Conservation (phyloP, 2,329 filamentous ascomycete species). For the Pseudogymnoascus sp. region DNA sequence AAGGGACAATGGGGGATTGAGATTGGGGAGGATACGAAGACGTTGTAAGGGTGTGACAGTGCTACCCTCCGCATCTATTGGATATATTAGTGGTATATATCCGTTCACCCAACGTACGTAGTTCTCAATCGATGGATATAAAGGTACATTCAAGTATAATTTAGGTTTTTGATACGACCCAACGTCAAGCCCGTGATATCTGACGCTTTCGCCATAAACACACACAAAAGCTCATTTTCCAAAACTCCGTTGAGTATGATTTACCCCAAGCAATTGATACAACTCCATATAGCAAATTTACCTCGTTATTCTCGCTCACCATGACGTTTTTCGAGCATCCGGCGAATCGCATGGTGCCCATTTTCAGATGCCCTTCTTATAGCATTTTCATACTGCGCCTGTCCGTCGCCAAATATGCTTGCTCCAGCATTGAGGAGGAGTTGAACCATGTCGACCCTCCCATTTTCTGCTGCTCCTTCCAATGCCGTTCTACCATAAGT, state of each 20-base stretch:
- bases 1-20: constrained; percentile 35
- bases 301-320: neutral
- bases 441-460: constrained; percentile 27
- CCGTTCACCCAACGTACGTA: neutral
- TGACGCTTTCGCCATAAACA: neutral
- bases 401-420: neutral
- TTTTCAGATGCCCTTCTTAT: neutral
- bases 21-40: constrained; percentile 37
- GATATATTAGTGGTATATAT: neutral
- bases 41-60: neutral
- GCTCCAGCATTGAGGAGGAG: constrained; percentile 24
- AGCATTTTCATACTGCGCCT: neutral
- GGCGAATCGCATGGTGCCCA: neutral
- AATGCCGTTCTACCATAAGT: constrained; percentile 25
- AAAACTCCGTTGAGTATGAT: neutral
- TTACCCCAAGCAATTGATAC: neutral
- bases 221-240: neutral
- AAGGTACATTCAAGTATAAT: neutral
- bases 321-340: neutral
- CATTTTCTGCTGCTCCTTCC: constrained; percentile 28
- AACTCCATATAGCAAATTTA: neutral
- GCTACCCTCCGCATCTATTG: neutral
- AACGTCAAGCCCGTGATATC: neutral
- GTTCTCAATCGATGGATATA: neutral
- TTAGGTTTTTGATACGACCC: neutral